phyloP scores from a whole-genome alignment of 805 yeast species.

The Schwanniomyces pseudopolymorphus region DNA sequence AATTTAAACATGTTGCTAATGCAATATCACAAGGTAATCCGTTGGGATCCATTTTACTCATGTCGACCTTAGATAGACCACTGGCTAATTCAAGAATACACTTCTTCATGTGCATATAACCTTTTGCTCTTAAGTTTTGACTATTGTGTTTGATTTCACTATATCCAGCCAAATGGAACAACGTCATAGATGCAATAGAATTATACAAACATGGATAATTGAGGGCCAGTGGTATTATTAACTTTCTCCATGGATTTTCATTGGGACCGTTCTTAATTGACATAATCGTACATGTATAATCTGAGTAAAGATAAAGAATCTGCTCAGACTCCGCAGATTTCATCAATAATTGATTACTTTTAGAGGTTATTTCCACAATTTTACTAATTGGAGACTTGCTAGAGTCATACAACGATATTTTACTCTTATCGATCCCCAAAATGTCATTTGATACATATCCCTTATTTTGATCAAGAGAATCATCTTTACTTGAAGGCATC shows the following conservation, averaged over 20 bases:
- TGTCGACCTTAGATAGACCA: slow-evolving; percentile 41
- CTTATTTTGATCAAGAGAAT: background rate
- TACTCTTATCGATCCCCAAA: background rate
- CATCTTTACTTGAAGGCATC: background rate
- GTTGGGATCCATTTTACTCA: slow-evolving; percentile 8
- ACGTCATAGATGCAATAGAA: slow-evolving; percentile 66
- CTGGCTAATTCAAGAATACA: slow-evolving; percentile 60
- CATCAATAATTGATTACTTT: slow-evolving; percentile 12
- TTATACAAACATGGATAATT: slow-evolving; percentile 57
- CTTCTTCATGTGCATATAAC: slow-evolving; percentile 56
- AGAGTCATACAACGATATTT: background rate
- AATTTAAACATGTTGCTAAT: slow-evolving; percentile 59
- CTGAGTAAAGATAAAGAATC: slow-evolving; percentile 31
- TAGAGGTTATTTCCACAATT: background rate
- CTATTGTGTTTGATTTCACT: slow-evolving; percentile 43
- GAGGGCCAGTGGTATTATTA: slow-evolving; percentile 56
- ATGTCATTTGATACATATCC: background rate
- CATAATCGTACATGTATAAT: slow-evolving; percentile 47
- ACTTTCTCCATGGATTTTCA: slow-evolving; percentile 68
- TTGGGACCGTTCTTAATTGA: slow-evolving; percentile 62
- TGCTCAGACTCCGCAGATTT: slow-evolving; percentile 35
- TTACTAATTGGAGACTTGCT: background rate
- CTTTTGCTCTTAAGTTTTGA: slow-evolving; percentile 45
- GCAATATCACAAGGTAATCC: slow-evolving; percentile 63
- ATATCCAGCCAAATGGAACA: slow-evolving; percentile 51